Evolutionary conservation across 2,329 filamentous ascomycete genomes (phyloP).

Genomic region (Hypocreales sp.): DNA sequence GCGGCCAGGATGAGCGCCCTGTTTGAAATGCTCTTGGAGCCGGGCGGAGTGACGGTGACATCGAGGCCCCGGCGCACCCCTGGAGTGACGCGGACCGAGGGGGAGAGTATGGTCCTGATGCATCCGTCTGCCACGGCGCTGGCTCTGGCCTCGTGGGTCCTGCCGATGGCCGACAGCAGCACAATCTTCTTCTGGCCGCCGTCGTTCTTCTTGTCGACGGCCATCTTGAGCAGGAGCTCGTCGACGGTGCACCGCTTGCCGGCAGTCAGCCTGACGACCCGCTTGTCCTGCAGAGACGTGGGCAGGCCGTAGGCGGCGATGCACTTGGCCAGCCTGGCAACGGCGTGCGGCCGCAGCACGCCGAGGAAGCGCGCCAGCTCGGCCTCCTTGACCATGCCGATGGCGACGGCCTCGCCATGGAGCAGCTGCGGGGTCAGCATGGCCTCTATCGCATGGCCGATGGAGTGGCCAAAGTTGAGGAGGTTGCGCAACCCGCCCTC

Average conservation of each 20-base stretch:
- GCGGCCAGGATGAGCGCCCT: constrained; percentile 87
- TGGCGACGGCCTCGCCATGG: constrained; percentile 89
- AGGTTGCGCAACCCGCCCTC: constrained; percentile 90
- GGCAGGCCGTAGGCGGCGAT: constrained; percentile 88
- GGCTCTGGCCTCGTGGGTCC: constrained; percentile 73
- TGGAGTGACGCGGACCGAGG: constrained; percentile 58
- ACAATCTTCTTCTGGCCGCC: constrained; percentile 93
- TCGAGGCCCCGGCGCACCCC: constrained; percentile 50
- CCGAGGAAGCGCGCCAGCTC: constrained; percentile 84
- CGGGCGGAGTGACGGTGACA: constrained; percentile 72
- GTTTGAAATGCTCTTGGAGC: constrained; percentile 97
- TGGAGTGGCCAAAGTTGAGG: constrained; percentile 95
- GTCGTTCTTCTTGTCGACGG: constrained; percentile 96
- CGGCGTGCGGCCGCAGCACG: constrained; percentile 69
- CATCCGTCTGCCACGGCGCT: constrained; percentile 77
- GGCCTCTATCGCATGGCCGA: constrained; percentile 91
- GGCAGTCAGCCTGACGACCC: constrained; percentile 66
- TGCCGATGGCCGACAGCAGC: constrained; percentile 76
- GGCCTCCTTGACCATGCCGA: constrained; percentile 97
- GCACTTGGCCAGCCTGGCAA: constrained; percentile 81
- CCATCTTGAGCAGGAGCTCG: constrained; percentile 80
- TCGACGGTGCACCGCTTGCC: constrained; percentile 82
- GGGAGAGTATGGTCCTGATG: constrained; percentile 70
- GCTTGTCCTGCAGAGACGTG: constrained; percentile 69
- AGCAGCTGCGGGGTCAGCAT: constrained; percentile 90